Evolutionary conservation across 768 basidiomycete species (phyloP), one percentile per base, ranked within the genome.

Genomic region (Polyporus arcularius): DNA sequence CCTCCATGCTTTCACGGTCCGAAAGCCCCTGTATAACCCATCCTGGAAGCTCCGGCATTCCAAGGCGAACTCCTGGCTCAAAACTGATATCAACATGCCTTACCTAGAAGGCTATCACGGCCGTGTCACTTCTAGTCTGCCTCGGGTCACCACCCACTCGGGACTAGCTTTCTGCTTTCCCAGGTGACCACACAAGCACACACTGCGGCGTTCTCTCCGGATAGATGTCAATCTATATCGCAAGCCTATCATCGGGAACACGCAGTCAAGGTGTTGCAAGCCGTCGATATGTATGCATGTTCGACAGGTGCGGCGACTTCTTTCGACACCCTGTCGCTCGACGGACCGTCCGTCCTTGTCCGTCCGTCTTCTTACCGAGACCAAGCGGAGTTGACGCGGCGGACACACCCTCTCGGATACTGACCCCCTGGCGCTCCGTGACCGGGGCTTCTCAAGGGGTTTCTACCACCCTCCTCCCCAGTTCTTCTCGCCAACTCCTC

Each of bases 401-500:
- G 28, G 46, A 18, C 6, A 9, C 21, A 26, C 15, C 8, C 2
- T 43, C 21, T 41, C 5, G 21, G 35, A 21, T 18, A 54, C 58
- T 54, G 53, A 18, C 7, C 30, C 49, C 58, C 60, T 55, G 50
- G 60, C 60, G 60, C 60, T 61, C 60, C 60, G 60, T 26, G 52
- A 15, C 49, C 41, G 8, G 18, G 28, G 31, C 55, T 56, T 56
- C 42, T 52, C 6, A 39, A n/a, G 21, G 51, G 35, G 41, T 56
- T 56, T 42, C 35, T 47, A 26, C 15, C 31, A 12, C 47, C 7
- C 46, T 1, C 30, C 42, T 35, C 30, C 4, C 51, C 11, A 42
- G 55, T 5, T 10, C 41, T 18, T 47, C 38, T 11, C 35, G 3
- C 1, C 35, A 35, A 35, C 35, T 35, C 39, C 21, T 15, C 46